A percentile compares a stretch with the other conserved stretches of the same genome.
Evolutionary conservation across 352 stramenopile genomes (phyloP).

Genomic region (Pythium vanterpoolii): DNA sequence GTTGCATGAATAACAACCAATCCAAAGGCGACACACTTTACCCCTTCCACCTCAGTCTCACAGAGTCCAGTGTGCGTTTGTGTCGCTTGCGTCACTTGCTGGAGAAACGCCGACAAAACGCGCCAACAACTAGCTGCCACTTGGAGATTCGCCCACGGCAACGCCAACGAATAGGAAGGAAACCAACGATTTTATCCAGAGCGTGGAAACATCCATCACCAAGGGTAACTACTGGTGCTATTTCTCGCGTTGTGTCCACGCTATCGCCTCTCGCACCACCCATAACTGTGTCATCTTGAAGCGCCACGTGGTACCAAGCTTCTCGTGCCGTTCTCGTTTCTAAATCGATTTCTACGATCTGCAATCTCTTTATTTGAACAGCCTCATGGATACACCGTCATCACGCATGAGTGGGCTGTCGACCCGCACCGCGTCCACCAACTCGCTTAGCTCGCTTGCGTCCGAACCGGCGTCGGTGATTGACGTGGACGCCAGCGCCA

Average conservation of each 20-base stretch:
- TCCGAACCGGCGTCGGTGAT: conserved; percentile 15
- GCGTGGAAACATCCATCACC: not conserved
- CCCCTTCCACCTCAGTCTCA: not conserved
- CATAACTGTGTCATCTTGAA: not conserved
- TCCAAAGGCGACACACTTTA: not conserved
- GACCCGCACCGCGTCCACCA: conserved; percentile 15
- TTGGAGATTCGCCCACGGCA: conserved; percentile 2
- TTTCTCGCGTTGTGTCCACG: not conserved
- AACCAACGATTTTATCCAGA: not conserved
- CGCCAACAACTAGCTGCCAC: conserved; percentile 1
- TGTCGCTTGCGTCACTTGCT: conserved; percentile 11
- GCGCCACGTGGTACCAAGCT: not conserved
- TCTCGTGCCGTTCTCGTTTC: not conserved
- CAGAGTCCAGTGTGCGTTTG: not conserved
- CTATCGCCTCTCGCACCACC: not conserved
- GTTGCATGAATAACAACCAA: not conserved
- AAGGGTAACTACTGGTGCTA: not conserved
- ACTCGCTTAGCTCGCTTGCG: conserved; percentile 21
- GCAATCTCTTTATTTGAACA: not conserved
- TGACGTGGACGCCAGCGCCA: not conserved
- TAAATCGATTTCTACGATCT: not conserved
- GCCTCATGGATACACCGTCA: conserved; percentile 6
- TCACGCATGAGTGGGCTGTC: conserved; percentile 11
- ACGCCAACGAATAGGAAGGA: not conserved
- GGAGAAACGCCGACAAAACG: not conserved